phyloP scores from a whole-genome alignment of 495 filamentous ascomycete genomes.

The Tuber microsphaerosporum region DNA sequence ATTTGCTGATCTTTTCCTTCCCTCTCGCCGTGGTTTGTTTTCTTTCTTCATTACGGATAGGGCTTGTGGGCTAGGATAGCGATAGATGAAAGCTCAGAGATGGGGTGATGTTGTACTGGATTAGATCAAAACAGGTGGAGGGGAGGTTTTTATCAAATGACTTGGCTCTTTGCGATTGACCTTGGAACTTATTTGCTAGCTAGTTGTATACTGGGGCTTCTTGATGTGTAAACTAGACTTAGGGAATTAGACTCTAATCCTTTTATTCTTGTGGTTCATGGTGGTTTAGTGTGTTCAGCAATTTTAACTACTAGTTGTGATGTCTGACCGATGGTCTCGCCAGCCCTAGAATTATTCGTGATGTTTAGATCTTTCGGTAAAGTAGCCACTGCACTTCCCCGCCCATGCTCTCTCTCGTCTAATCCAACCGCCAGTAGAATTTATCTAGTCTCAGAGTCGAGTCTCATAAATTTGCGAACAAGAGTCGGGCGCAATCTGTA shows the following conservation, averaged over 20 bases:
- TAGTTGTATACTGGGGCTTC: neutral
- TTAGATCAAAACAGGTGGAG: neutral
- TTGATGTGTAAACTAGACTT: neutral
- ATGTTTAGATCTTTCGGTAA: neutral
- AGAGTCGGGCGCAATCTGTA: neutral
- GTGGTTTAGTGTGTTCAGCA: neutral
- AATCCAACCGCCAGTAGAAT: neutral
- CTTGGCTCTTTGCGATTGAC: neutral
- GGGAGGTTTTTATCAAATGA: neutral
- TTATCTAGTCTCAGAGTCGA: neutral
- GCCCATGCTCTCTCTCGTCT: neutral
- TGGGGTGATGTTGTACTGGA: neutral
- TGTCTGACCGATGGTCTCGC: neutral
- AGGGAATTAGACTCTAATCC: neutral
- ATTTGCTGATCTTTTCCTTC: neutral
- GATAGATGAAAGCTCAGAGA: neutral
- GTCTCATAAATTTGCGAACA: neutral
- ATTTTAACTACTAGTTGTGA: neutral
- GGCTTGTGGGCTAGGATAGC: neutral
- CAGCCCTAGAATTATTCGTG: neutral
- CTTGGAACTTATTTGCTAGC: neutral
- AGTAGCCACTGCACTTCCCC: neutral
- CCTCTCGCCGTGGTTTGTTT: neutral
- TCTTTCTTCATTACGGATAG: neutral
- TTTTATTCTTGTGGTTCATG: neutral